phyloP scores from a whole-genome alignment of 768 basidiomycete genomes.

The Lyophyllum decastes region DNA sequence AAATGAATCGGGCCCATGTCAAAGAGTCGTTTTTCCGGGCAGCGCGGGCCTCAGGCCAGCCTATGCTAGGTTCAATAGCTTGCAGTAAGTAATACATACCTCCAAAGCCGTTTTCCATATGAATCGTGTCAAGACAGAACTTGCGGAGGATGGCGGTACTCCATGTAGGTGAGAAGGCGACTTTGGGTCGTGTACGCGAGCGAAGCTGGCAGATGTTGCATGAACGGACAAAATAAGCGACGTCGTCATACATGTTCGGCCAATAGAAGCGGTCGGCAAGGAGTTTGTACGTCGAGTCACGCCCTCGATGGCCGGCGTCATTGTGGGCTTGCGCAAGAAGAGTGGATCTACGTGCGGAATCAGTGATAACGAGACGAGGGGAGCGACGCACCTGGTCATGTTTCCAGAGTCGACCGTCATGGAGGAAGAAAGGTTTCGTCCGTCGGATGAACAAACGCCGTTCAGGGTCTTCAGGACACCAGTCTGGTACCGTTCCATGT shows the following conservation, averaged over 20 bases:
- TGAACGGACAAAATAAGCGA: neutral
- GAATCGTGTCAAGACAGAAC: slow-evolving; percentile 27
- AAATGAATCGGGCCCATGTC: slow-evolving; percentile 24
- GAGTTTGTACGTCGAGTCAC: slow-evolving; percentile 22
- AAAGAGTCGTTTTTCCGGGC: slow-evolving; percentile 27
- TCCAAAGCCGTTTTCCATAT: slow-evolving; percentile 25
- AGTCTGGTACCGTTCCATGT: neutral
- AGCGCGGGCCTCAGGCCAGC: slow-evolving; percentile 21
- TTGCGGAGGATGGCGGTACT: slow-evolving; percentile 23
- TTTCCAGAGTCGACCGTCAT: slow-evolving; percentile 19
- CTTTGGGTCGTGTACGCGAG: slow-evolving; percentile 14
- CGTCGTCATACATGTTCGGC: slow-evolving; percentile 22
- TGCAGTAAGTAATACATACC: slow-evolving; percentile 18
- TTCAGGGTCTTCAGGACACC: neutral
- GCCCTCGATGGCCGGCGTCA: slow-evolving; percentile 27
- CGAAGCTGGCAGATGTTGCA: slow-evolving; percentile 26
- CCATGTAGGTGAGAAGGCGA: slow-evolving; percentile 21
- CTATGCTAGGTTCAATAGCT: slow-evolving; percentile 18
- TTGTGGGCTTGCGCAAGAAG: slow-evolving; percentile 28
- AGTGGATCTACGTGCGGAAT: slow-evolving; percentile 3
- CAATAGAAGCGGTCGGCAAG: slow-evolving; percentile 31
- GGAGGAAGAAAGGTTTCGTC: slow-evolving; percentile 11
- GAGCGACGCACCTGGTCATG: slow-evolving; percentile 5
- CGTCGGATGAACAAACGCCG: neutral
- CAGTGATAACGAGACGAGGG: slow-evolving; percentile 26